These are phyloP conservation scores for Macrolepiota dolichaula DNA, from an alignment of 768 basidiomycete genomes.

Conservation along the genomic window DNA sequence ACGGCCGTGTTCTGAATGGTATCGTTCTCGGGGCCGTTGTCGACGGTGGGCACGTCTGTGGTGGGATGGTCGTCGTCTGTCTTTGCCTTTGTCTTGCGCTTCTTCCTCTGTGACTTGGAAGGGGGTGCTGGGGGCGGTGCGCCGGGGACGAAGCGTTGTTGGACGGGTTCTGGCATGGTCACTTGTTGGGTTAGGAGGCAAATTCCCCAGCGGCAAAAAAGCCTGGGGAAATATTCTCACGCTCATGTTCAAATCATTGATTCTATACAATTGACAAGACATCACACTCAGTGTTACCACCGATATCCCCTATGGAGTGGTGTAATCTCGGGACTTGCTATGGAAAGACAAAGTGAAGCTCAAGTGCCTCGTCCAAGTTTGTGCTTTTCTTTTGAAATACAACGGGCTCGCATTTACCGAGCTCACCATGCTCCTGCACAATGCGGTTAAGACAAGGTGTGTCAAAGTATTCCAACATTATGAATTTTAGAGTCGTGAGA, in stretches of 20 bases:
- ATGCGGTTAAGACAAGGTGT: too few species aligned
- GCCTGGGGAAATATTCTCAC: neutral
- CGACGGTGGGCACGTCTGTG: slow-evolving; percentile 43
- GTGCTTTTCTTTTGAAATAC: too few species aligned
- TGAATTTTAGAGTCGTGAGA: too few species aligned
- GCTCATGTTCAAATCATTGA: neutral
- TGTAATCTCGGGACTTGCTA: too few species aligned
- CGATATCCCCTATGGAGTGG: too few species aligned
- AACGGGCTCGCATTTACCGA: too few species aligned
- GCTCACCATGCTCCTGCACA: too few species aligned
- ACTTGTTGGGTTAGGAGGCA: slow-evolving; percentile 8
- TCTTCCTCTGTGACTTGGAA: slow-evolving; percentile 71
- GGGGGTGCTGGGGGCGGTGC: slow-evolving; percentile 61
- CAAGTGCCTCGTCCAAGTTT: too few species aligned
- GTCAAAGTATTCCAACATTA: too few species aligned
- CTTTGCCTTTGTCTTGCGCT: slow-evolving; percentile 52
- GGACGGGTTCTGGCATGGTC: slow-evolving; percentile 36
- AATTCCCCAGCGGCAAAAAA: neutral
- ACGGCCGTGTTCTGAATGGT: slow-evolving; percentile 46
- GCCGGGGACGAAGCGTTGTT: slow-evolving; percentile 67
- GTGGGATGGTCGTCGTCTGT: slow-evolving; percentile 42
- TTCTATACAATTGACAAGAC: too few species aligned
- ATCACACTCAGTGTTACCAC: too few species aligned
- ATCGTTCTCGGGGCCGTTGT: slow-evolving; percentile 41
- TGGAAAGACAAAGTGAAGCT: too few species aligned